Base-by-base conservation (phyloP, 2,329 filamentous ascomycete genomes). In the Fulvia fulva region DNA sequence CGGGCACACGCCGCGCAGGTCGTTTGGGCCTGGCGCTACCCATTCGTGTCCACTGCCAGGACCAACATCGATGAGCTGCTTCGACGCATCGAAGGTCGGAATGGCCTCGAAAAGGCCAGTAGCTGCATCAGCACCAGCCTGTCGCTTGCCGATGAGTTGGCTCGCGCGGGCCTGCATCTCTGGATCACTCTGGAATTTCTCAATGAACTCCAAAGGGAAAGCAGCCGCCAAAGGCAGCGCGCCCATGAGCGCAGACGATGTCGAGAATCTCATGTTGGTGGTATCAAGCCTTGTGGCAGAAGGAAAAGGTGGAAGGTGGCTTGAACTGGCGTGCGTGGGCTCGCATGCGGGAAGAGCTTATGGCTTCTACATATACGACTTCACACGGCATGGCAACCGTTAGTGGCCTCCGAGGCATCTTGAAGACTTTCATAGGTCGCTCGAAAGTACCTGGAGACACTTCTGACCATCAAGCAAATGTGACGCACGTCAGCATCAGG, bases 1-100 rank as follows among this genome's bases (percentile, higher is more conserved):
- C 7, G 70, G 71, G 44, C 71, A 73, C n/a, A 66, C 65, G 19
- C 71, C 71, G 44, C 71, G 57, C 25, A 69, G 62, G 47, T 72
- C 71, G 4, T 59, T 63, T 16, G 51, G 46, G 1, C 64, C 65
- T 12, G 71, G 71, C 41, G 70, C 60, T 16, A 61, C 58, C 51
- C 67, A 73, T 14, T 66, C 68, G 47, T 72, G 64, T 4, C 61
- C 58, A 43, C 67, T 68, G 30, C 61, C 60, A 4, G 12, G n/a
- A 19, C 32, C 50, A 5, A 70, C 64, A 51, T 68, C 61, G 54
- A 69, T 63, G 51, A 61, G 65, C 43, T 73, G 71, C 30, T 63
- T 55, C 9, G 57, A 58, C 11, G 66, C 65, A 60, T 73, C 63
- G 55, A 73, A 73, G 0, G 59, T 64, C 16, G 68, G 67, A 9